These are phyloP conservation scores for Colletotrichum tamarilloi DNA, from an alignment of 2,329 filamentous ascomycete species.

Conservation along the genomic window DNA sequence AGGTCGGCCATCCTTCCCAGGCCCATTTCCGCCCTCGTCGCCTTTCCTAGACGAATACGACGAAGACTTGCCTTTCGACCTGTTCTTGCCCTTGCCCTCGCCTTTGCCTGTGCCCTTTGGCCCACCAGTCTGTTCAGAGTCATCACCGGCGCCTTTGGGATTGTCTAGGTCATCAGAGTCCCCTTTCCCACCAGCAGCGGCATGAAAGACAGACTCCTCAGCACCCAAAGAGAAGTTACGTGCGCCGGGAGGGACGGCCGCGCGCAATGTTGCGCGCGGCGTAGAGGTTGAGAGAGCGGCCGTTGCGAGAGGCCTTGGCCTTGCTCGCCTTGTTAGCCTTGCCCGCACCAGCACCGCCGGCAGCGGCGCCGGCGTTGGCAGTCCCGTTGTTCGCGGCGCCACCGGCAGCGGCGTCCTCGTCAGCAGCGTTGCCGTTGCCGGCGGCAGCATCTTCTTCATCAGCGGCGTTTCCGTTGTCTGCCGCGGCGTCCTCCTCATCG, in stretches of 20 bases:
- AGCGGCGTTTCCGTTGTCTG: neutral
- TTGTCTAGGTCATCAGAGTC: neutral
- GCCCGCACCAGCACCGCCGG: neutral
- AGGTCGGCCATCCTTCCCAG: neutral
- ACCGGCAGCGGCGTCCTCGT: neutral
- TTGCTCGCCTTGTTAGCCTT: neutral
- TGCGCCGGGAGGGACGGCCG: constrained; percentile 4
- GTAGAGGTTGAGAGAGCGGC: constrained; percentile 1
- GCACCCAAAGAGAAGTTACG: neutral
- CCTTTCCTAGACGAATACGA: neutral
- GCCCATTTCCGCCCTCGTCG: neutral
- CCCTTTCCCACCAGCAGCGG: neutral
- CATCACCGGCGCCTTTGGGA: too few species aligned
- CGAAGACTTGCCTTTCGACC: neutral
- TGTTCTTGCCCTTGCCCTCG: neutral
- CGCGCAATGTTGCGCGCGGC: neutral
- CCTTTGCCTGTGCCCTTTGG: neutral
- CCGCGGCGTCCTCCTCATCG: neutral
- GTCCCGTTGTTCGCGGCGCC: neutral
- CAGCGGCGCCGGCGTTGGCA: neutral
- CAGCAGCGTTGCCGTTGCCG: neutral
- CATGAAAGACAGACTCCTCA: neutral
- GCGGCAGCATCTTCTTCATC: neutral
- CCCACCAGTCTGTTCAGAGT: neutral
- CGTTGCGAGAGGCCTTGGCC: neutral